phyloP scores from a whole-genome alignment of 306 rosid genomes.

The Hippophae tibetana region DNA sequence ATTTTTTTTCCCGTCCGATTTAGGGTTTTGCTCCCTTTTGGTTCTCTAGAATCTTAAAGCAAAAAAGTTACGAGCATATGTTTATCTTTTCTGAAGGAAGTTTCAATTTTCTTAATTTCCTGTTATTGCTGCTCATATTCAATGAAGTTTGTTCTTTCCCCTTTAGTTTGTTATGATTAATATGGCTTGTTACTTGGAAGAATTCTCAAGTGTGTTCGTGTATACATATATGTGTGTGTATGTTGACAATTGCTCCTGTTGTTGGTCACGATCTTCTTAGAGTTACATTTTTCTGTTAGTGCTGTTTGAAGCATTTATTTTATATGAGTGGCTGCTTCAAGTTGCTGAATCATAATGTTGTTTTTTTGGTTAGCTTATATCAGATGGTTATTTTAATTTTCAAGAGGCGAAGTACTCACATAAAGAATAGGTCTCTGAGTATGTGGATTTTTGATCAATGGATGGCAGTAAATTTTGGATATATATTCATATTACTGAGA shows the following conservation, averaged over 20 bases:
- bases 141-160: too few species aligned
- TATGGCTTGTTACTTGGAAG: too few species aligned
- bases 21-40: background rate
- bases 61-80: too few species aligned
- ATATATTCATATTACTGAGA: constrained; percentile 10
- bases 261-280: constrained; percentile 42
- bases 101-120: too few species aligned
- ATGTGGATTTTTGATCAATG: constrained; percentile 26
- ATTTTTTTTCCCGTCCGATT: background rate
- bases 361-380: constrained; percentile 34
- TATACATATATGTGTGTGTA: too few species aligned
- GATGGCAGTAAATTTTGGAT: constrained; percentile 19
- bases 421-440: constrained; percentile 25
- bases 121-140: too few species aligned
- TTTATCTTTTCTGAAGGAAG: too few species aligned
- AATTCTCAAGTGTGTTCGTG: too few species aligned
- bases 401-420: constrained; percentile 18
- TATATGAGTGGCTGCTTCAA: constrained; percentile 33
- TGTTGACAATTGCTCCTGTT: background rate
- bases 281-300: constrained; percentile 22
- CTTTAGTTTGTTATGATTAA: too few species aligned
- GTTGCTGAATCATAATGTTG: constrained; percentile 27
- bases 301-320: constrained; percentile 31
- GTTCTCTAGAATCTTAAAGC: too few species aligned
- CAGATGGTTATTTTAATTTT: constrained; percentile 27